A percentile compares a stretch with the other conserved stretches of the same genome.
These are phyloP conservation scores for Talaromyces islandicus DNA, from an alignment of 2,329 filamentous ascomycete species.

Conservation along the genomic window DNA sequence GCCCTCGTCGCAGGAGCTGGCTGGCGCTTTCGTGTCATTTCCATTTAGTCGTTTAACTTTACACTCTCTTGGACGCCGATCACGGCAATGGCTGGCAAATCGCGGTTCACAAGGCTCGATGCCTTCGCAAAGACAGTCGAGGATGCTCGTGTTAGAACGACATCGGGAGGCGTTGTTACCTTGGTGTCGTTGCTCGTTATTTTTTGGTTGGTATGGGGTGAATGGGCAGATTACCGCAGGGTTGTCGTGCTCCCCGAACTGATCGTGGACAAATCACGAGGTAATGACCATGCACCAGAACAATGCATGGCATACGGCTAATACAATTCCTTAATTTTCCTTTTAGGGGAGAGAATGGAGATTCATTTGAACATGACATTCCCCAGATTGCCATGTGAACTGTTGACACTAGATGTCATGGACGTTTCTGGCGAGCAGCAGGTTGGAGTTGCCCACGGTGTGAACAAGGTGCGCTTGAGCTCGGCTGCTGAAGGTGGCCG, in stretches of 20 bases:
- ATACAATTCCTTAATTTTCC: neutral
- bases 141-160: slow-evolving; percentile 92
- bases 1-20: slow-evolving; percentile 13
- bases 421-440: slow-evolving; percentile 97
- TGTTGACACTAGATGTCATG: slow-evolving; percentile 97
- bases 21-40: slow-evolving; percentile 4
- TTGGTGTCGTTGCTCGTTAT: slow-evolving; percentile 85
- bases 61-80: slow-evolving; percentile 17
- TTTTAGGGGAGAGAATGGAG: slow-evolving; percentile 89
- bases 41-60: slow-evolving; percentile 3
- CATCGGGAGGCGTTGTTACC: slow-evolving; percentile 90
- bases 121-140: slow-evolving; percentile 99
- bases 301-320: neutral
- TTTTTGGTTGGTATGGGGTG: slow-evolving; percentile 82
- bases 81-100: slow-evolving; percentile 72
- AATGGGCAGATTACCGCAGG: slow-evolving; percentile 90
- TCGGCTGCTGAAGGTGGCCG: slow-evolving; percentile 67
- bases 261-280: slow-evolving; percentile 93
- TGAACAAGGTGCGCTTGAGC: slow-evolving; percentile 81
- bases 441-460: slow-evolving; percentile 84
- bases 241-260: slow-evolving; percentile 85
- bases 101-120: slow-evolving; percentile 91
- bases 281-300: slow-evolving; percentile 40
- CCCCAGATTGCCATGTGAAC: slow-evolving; percentile 86
- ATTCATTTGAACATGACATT: slow-evolving; percentile 98